Conservation (phyloP, 306 rosid species). For the Rosa chinensis region DNA sequence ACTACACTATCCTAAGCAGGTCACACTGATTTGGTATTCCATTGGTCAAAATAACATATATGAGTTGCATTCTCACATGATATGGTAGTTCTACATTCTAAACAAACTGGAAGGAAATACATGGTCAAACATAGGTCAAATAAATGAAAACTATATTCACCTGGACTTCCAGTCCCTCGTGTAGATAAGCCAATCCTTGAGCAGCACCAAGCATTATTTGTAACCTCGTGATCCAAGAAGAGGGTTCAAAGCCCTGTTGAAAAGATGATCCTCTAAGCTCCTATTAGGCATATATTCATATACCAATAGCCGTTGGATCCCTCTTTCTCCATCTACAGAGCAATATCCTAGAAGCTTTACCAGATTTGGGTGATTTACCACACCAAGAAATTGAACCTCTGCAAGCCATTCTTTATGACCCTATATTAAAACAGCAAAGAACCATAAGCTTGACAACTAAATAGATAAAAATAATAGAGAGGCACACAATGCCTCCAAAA, state of each 20-base stretch:
- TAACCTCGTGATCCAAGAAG: slow-evolving; percentile 74
- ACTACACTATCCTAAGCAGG: not conserved
- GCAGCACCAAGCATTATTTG: slow-evolving; percentile 87
- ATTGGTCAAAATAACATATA: slow-evolving; percentile 8
- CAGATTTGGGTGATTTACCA: slow-evolving; percentile 75
- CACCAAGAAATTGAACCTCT: slow-evolving; percentile 88
- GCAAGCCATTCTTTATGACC: slow-evolving; percentile 99
- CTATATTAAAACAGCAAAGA: slow-evolving; percentile 32
- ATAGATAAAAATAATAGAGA: not conserved
- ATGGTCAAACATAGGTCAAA: slow-evolving; percentile 11
- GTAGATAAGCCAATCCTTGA: slow-evolving; percentile 81
- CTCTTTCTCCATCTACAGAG: slow-evolving; percentile 66
- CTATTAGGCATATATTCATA: slow-evolving; percentile 85
- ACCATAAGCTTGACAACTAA: slow-evolving; percentile 17
- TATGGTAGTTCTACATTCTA: not conserved
- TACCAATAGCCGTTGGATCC: slow-evolving; percentile 77
- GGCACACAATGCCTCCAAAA: not conserved
- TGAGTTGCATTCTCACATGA: not conserved
- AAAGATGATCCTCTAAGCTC: slow-evolving; percentile 90
- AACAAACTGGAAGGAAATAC: not conserved
- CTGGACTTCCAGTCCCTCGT: slow-evolving; percentile 75
- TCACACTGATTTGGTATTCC: not conserved
- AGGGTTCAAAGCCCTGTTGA: slow-evolving; percentile 46
- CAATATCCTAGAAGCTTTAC: slow-evolving; percentile 92
- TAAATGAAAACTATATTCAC: slow-evolving; percentile 27